Evolutionary conservation across 495 filamentous ascomycete species (phyloP).

Genomic region (Neurospora tetrasperma): DNA sequence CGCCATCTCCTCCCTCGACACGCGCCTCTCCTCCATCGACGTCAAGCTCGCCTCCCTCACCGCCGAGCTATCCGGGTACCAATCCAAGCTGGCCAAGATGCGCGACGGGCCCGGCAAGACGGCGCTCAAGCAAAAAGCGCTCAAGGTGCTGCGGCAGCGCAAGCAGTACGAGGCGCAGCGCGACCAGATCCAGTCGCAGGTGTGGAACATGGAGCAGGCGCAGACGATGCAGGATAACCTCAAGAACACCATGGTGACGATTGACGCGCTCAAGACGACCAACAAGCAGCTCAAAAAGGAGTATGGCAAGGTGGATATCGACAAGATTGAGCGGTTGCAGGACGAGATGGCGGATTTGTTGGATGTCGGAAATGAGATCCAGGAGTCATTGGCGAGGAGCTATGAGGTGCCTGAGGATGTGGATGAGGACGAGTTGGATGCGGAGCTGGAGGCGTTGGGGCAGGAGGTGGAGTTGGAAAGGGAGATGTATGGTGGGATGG

Average conservation of each 20-base stretch:
- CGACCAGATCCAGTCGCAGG: slow-evolving; percentile 88
- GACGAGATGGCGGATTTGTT: slow-evolving; percentile 98
- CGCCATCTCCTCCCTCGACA: slow-evolving; percentile 85
- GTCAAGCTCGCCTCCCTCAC: slow-evolving; percentile 90
- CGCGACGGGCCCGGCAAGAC: slow-evolving; percentile 92
- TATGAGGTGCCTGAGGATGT: slow-evolving; percentile 98
- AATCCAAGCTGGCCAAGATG: slow-evolving; percentile 83
- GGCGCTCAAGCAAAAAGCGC: slow-evolving; percentile 86
- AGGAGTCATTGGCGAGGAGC: slow-evolving; percentile 85
- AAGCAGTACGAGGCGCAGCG: slow-evolving; percentile 93
- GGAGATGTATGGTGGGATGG: slow-evolving; percentile 41
- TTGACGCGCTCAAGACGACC: slow-evolving; percentile 93
- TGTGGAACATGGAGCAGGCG: slow-evolving; percentile 99
- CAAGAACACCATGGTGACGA: slow-evolving; percentile 96
- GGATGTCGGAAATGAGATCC: slow-evolving; percentile 97
- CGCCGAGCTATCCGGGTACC: slow-evolving; percentile 81
- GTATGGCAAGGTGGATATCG: slow-evolving; percentile 93
- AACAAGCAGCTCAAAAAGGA: slow-evolving; percentile 90
- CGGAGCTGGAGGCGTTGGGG: slow-evolving; percentile 88
- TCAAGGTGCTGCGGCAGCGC: slow-evolving; percentile 91
- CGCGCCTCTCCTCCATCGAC: slow-evolving; percentile 79
- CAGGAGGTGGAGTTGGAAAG: slow-evolving; percentile 74
- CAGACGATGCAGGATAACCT: slow-evolving; percentile 99
- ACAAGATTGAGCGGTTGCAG: slow-evolving; percentile 96
- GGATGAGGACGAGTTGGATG: slow-evolving; percentile 94